These are phyloP conservation scores for Mycena amicta DNA, from an alignment of 768 basidiomycete species.

Conservation along the genomic window DNA sequence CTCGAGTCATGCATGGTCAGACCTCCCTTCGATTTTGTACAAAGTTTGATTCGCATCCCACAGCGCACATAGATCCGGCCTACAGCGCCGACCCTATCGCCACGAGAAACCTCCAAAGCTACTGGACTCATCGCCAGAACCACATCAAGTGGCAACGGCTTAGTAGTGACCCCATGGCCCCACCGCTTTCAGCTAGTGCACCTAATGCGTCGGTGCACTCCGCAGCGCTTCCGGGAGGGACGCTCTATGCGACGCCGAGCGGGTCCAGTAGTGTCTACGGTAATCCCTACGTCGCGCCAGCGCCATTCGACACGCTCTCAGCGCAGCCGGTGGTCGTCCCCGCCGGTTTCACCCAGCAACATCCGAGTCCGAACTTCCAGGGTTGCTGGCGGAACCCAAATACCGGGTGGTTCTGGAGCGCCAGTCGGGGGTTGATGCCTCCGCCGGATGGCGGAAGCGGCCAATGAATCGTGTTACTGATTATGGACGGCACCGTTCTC, in stretches of 20 bases:
- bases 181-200: background rate
- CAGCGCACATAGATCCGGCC: constrained; percentile 12
- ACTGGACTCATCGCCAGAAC: constrained; percentile 16
- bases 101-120: constrained; percentile 7
- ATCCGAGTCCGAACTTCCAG: constrained; percentile 5
- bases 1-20: constrained; percentile 11
- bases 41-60: background rate
- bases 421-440: constrained; percentile 9
- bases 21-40: background rate
- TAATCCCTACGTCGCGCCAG: background rate
- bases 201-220: background rate
- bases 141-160: constrained; percentile 2
- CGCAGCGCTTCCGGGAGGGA: background rate
- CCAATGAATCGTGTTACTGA: no score
- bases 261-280: background rate
- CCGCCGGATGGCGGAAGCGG: no score
- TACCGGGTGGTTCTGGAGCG: constrained; percentile 20
- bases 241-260: background rate
- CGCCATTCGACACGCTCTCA: constrained; percentile 4
- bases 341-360: constrained; percentile 15
- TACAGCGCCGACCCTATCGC: constrained; percentile 5
- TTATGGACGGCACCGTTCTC: no score
- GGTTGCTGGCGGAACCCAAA: constrained; percentile 18
- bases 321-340: constrained; percentile 14
- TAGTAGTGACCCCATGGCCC: background rate